phyloP scores from a whole-genome alignment of 495 filamentous ascomycete species.

The Aspergillus carlsbadensis region DNA sequence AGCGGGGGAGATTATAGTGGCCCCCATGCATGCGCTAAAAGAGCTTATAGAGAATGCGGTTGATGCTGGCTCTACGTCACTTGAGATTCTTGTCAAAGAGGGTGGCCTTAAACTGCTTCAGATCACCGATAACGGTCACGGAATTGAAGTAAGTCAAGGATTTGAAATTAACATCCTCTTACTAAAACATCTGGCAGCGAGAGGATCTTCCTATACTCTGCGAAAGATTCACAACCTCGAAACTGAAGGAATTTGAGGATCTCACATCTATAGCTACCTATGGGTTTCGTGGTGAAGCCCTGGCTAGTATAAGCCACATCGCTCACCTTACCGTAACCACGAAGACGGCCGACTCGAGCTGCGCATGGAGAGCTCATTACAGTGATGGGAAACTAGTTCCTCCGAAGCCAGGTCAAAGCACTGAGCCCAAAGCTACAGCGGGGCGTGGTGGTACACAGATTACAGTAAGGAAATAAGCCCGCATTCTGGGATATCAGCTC shows the following conservation, averaged over 20 bases:
- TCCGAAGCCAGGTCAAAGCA: conserved; percentile 85
- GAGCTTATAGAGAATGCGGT: conserved; percentile 98
- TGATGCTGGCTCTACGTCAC: conserved; percentile 87
- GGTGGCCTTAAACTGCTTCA: conserved; percentile 96
- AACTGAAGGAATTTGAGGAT: conserved; percentile 93
- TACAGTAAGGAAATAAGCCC: conserved; percentile 52
- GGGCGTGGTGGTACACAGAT: conserved; percentile 96
- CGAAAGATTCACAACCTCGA: conserved; percentile 96
- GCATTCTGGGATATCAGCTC: neutral
- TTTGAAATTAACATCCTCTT: too few relatives aligned
- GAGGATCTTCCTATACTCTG: conserved; percentile 93
- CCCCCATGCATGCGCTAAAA: conserved; percentile 94
- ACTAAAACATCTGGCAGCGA: conserved; percentile 51
- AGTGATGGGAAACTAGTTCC: conserved; percentile 79
- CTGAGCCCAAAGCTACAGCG: conserved; percentile 85
- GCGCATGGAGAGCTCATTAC: conserved; percentile 88
- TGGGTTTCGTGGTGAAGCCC: conserved; percentile 93
- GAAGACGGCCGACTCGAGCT: conserved; percentile 83
- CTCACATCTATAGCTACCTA: conserved; percentile 89
- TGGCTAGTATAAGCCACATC: conserved; percentile 98
- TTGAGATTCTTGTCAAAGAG: conserved; percentile 93
- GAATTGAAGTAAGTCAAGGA: conserved; percentile 78
- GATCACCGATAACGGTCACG: conserved; percentile 97
- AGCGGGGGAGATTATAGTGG: conserved; percentile 98
- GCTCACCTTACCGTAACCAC: conserved; percentile 95